Conservation (phyloP, 371 early-diverging fungal genomes). For the Mortierella sp. region DNA sequence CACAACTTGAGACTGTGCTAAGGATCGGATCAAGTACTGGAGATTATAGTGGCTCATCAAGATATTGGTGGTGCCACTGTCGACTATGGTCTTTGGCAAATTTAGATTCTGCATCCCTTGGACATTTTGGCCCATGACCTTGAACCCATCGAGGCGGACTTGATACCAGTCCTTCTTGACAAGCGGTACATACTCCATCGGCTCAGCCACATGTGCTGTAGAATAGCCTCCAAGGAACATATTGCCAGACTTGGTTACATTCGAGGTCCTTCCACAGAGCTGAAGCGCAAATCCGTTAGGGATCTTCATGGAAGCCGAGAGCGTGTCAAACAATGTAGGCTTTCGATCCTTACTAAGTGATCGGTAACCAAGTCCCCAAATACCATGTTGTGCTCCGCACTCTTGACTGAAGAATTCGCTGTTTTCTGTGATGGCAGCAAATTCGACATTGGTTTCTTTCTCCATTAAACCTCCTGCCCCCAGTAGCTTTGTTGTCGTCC, state of each 20-base stretch:
- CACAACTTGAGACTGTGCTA: constrained; percentile 43
- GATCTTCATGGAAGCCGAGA: constrained; percentile 53
- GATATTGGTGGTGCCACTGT: constrained; percentile 59
- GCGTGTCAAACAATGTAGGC: constrained; percentile 45
- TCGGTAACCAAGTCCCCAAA: constrained; percentile 50
- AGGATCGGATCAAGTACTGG: constrained; percentile 43
- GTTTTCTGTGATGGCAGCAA: constrained; percentile 54
- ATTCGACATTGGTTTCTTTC: constrained; percentile 52
- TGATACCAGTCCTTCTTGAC: constrained; percentile 56
- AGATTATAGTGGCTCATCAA: constrained; percentile 58
- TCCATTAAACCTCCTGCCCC: constrained; percentile 23
- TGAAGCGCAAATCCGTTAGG: constrained; percentile 53
- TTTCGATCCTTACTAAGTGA: constrained; percentile 40
- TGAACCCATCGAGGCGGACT: constrained; percentile 57
- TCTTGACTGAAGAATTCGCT: constrained; percentile 43
- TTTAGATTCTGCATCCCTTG: constrained; percentile 51
- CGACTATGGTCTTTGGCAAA: constrained; percentile 57
- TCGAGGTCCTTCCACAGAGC: constrained; percentile 33
- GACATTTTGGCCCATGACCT: constrained; percentile 46
- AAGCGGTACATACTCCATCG: constrained; percentile 48
- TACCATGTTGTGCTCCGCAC: constrained; percentile 52
- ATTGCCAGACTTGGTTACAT: constrained; percentile 50
- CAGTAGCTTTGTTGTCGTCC: neutral
- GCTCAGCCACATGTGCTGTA: constrained; percentile 28
- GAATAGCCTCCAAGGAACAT: constrained; percentile 55